These are phyloP conservation scores for Clathrus columnatus DNA, from an alignment of 768 basidiomycete species.

Conservation along the genomic window DNA sequence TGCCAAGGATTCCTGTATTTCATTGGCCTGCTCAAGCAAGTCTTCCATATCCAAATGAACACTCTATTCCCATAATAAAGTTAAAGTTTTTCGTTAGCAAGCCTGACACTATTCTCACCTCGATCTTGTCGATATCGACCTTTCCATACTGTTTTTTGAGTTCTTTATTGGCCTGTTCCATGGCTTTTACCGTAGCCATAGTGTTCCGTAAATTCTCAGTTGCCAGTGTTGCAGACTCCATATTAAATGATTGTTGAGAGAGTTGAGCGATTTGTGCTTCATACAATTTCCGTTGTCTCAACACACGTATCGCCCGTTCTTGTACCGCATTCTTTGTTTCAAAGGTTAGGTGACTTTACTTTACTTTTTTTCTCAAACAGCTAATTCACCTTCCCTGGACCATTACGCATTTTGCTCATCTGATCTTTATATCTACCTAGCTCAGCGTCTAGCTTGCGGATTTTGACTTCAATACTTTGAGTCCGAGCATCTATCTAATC, in stretches of 20 bases:
- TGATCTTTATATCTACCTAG: conserved; percentile 89
- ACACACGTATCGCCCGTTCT: conserved; percentile 83
- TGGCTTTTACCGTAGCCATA: conserved; percentile 97
- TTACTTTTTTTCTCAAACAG: background rate
- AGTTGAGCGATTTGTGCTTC: conserved; percentile 87
- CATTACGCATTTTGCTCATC: conserved; percentile 86
- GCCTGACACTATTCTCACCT: conserved; percentile 42
- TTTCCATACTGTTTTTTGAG: conserved; percentile 95
- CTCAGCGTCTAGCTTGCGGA: conserved; percentile 94
- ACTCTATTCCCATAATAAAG: conserved; percentile 36
- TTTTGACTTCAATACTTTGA: conserved; percentile 88
- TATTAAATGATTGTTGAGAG: conserved; percentile 94
- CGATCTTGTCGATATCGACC: conserved; percentile 96
- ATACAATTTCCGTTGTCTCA: conserved; percentile 96
- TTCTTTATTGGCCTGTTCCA: conserved; percentile 94
- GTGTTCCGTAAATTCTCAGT: conserved; percentile 99
- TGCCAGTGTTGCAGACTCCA: conserved; percentile 90
- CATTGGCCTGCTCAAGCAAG: conserved; percentile 91
- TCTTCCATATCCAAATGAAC: conserved; percentile 99
- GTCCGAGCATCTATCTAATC: conserved; percentile 78
- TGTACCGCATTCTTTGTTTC: conserved; percentile 71
- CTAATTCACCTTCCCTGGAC: conserved; percentile 94
- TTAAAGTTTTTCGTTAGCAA: background rate
- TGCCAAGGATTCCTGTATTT: conserved; percentile 91
- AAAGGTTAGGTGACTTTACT: conserved; percentile 6